Conservation (phyloP, 139 green algal species). For the Pleodorina starrii region DNA sequence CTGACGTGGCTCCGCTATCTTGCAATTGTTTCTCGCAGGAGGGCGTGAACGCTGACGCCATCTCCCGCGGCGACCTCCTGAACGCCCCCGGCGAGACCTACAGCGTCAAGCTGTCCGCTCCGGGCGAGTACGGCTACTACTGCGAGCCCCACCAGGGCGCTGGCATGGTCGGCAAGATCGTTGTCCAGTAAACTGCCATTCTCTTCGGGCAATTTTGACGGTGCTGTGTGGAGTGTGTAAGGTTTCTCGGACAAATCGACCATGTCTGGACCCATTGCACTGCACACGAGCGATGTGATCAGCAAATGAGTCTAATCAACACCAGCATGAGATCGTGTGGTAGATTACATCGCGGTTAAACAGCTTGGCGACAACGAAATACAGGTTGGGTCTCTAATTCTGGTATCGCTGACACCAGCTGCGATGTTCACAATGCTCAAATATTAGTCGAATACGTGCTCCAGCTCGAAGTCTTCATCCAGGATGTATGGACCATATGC, state of each 20-base stretch:
- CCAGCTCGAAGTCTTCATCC: conserved; percentile 85
- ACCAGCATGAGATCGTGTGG: no score
- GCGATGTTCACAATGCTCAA: neutral
- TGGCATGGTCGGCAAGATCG: conserved; percentile 92
- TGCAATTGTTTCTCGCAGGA: conserved; percentile 63
- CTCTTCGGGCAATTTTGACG: no score
- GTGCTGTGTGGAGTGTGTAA: no score
- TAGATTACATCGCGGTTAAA: no score
- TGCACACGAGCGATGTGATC: no score
- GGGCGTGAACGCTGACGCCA: conserved; percentile 88
- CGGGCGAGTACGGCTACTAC: conserved; percentile 93
- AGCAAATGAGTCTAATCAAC: no score
- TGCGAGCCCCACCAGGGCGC: conserved; percentile 97
- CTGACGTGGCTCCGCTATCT: neutral
- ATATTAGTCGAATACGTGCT: conserved; percentile 85
- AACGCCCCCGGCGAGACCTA: conserved; percentile 92
- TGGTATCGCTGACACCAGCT: no score
- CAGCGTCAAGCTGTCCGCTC: conserved; percentile 78
- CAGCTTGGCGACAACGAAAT: no score
- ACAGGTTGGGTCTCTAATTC: no score
- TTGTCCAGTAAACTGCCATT: conserved; percentile 78
- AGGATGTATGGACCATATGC: conserved; percentile 78
- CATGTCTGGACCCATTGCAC: no score
- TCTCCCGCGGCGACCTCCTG: conserved; percentile 91
- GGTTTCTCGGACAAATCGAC: no score